Conservation (phyloP, 148 eudicot genomes). For the Camellia sinensis region DNA sequence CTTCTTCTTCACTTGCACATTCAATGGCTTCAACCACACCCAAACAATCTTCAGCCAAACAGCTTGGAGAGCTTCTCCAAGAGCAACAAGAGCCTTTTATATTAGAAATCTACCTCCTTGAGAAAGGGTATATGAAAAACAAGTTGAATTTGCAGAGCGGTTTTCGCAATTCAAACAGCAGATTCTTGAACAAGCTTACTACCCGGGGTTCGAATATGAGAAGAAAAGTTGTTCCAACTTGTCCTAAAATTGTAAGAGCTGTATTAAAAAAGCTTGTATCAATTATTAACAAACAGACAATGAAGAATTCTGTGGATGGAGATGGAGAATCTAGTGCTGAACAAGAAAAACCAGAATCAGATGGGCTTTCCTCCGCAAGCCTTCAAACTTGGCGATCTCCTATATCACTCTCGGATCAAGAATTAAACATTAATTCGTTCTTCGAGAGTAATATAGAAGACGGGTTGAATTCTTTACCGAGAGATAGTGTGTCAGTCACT, state of each 20-base stretch:
- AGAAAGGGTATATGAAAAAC: conserved; percentile 35
- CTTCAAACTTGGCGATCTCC: too few relatives aligned
- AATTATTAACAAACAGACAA: conserved; percentile 8
- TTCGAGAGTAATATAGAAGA: too few relatives aligned
- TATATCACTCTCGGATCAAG: too few relatives aligned
- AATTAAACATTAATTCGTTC: too few relatives aligned
- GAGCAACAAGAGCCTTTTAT: conserved; percentile 61
- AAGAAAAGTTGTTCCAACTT: conserved; percentile 16
- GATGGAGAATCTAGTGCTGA: not conserved
- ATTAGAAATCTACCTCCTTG: conserved; percentile 43
- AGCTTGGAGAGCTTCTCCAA: conserved; percentile 41
- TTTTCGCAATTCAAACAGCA: conserved; percentile 11
- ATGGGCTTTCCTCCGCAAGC: not conserved
- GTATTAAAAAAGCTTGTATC: conserved; percentile 23
- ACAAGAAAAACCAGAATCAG: conserved; percentile 14
- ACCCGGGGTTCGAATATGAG: conserved; percentile 9
- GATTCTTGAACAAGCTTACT: conserved; percentile 18
- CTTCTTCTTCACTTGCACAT: not conserved
- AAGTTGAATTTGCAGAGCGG: conserved; percentile 4
- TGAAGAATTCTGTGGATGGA: conserved; percentile 5
- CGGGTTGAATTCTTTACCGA: too few relatives aligned
- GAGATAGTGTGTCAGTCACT: too few relatives aligned
- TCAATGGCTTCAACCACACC: conserved; percentile 34
- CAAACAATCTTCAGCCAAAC: conserved; percentile 15
- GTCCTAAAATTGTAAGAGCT: conserved; percentile 30